Evolutionary conservation across 2,329 filamentous ascomycete species (phyloP), one percentile per base, ranked within the genome.

Genomic region (Aspergillus sp.): DNA sequence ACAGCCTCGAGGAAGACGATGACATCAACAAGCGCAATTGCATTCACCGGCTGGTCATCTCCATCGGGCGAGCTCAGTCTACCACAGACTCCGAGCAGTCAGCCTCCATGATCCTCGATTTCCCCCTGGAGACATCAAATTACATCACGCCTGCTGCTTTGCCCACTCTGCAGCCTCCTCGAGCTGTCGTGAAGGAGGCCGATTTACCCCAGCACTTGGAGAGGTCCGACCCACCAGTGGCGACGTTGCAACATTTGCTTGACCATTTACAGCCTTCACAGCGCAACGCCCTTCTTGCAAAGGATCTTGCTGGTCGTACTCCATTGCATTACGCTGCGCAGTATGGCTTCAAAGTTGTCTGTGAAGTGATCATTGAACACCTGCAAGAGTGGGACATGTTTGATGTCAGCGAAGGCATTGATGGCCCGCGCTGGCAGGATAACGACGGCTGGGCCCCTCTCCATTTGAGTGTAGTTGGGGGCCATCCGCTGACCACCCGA

Each of bases 21-120:
- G 94, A 97, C 66, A 91, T 99, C 67, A 96, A 97, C 72, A 87
- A 88, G 63, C 87, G 94, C 11, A 99, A 97, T 68, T 94, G 91
- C 68, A 84, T 99, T 45, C 94, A 99, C 69, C 87, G 94, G 7
- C 79, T 97, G 2, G 88, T 99, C 40, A 95, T 97, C 54, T 87
- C 92, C 17, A 95, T 97, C 62, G 92, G 93, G 16, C 86, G 93
- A 45, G 85, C 87, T 11, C 82, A 85, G 61, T 79, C 81, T 13
- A 79, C 80, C 7, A 78, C 79, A 32, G 74, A 76, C 45, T 73
- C 74, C 3, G 82, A 85, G 47, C 70, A 80, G 17, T 77, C 81
- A 19, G 75, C 76, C 0, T 79, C 81, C 17, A 74, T 82, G 34
- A 80, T 72, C 74, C 65, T 76, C 3, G 72, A 77, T 50, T 73